Base-by-base conservation (phyloP, 73 alveolate genomes). In the Breviolum minutum region DNA sequence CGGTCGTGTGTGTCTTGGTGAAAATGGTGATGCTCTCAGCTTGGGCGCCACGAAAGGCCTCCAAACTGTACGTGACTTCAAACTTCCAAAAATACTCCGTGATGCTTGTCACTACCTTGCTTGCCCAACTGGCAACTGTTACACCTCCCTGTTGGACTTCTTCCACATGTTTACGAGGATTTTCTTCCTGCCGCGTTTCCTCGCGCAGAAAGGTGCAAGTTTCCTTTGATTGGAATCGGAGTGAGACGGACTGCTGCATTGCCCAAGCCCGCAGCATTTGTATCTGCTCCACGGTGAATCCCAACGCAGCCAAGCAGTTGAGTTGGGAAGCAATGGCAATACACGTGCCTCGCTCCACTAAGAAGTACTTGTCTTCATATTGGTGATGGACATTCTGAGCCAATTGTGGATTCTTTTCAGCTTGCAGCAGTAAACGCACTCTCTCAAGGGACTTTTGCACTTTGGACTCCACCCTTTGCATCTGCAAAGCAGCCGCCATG, bases 101-200 rank as follows among this genome's bases (percentile, higher is more conserved):
- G 85, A 88, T 88, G 79, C 86, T 88, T 30, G 95, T 88, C 48
- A 88, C 95, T 14, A 88, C 95, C 97, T 91, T 91, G 90, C 97
- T 91, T 27, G 89, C 19, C 97, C 97, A 91, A 32, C 89, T 74
- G 63, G 97, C 73, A 19, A 40, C 79, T 7, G 89, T 79, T 8
- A 91, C 90, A 63, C 97, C 97, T 22, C 89, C 70, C 40, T 22
- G 86, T 7, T 77, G 60, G 27, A 91, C 80, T 71, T 91, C 97
- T 68, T 71, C 87, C 61, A 91, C 97, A 32, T 19, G 97, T 80
- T 91, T 91, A 17, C 89, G 60, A 7, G 97, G 97, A 26, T 91
- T 32, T 17, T 91, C 97, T 70, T 88, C 95, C 73, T 88, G 85
- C 24, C 95, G 84, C 26, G 60, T 88, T 77, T 88, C 95, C 80